Evolutionary conservation across 805 yeast species (phyloP).

Genomic region (Lipomyces yamanashiensis): DNA sequence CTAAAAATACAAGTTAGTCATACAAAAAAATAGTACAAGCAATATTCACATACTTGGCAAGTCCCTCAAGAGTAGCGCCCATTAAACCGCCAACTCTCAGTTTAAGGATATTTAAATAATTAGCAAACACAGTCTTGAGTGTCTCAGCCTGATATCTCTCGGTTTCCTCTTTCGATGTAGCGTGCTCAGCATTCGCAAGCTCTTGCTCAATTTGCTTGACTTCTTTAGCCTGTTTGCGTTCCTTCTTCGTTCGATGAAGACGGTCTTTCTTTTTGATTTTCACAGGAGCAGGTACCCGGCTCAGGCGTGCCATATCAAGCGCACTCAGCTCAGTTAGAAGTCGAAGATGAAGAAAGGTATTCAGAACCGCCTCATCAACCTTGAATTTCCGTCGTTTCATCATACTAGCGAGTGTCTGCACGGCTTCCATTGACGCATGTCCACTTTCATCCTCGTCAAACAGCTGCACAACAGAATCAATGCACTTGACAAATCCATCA

Average conservation of each 20-base stretch:
- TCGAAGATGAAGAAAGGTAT: constrained; percentile 67
- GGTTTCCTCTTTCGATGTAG: constrained; percentile 84
- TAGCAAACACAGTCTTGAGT: constrained; percentile 67
- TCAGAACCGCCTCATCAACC: constrained; percentile 82
- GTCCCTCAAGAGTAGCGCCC: constrained; percentile 89
- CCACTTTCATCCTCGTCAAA: constrained; percentile 81
- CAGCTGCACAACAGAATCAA: constrained; percentile 70
- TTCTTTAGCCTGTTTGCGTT: constrained; percentile 85
- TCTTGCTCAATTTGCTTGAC: constrained; percentile 87
- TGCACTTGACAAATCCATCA: constrained; percentile 59
- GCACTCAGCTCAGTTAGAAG: constrained; percentile 46
- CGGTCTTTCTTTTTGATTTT: constrained; percentile 83
- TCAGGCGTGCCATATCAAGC: constrained; percentile 21
- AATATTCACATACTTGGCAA: constrained; percentile 54
- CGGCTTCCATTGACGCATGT: constrained; percentile 73
- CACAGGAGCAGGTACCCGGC: constrained; percentile 37
- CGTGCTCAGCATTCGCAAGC: constrained; percentile 81
- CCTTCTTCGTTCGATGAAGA: constrained; percentile 87
- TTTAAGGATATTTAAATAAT: constrained; percentile 78
- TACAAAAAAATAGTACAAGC: background rate
- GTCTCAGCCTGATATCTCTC: constrained; percentile 85
- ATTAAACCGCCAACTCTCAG: constrained; percentile 65
- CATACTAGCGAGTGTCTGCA: constrained; percentile 69
- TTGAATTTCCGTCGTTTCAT: constrained; percentile 73
- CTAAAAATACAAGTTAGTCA: constrained; percentile 35